These are phyloP conservation scores for Boechera retrofracta DNA, from an alignment of 345 rosid species.

Conservation along the genomic window DNA sequence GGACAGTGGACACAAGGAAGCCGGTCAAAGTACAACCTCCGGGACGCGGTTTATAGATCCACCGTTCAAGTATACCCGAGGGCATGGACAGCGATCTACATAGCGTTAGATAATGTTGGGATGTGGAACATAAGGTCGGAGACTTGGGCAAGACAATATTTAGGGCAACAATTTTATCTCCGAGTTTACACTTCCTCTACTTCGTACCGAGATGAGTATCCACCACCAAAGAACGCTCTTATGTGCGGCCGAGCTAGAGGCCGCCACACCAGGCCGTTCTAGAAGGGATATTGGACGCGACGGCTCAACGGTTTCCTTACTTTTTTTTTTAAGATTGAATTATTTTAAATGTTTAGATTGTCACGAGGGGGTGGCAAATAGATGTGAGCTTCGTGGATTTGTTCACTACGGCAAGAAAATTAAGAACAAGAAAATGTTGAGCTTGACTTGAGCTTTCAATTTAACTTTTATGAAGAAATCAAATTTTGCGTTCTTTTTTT, in stretches of 20 bases:
- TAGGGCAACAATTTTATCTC: conserved; percentile 89
- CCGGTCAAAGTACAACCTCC: conserved; percentile 69
- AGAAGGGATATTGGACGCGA: conserved; percentile 21
- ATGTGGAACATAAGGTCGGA: conserved; percentile 98
- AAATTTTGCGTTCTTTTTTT: conserved; percentile 20
- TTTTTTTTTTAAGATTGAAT: neutral
- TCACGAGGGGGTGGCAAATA: conserved; percentile 66
- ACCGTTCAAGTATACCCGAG: conserved; percentile 88
- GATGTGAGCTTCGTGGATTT: conserved; percentile 30
- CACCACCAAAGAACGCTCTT: conserved; percentile 85
- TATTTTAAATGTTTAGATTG: conserved; percentile 36
- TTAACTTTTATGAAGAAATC: conserved; percentile 1
- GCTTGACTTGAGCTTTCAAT: conserved; percentile 38
- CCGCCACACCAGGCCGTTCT: conserved; percentile 70
- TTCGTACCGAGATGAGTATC: conserved; percentile 79
- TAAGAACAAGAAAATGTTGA: conserved; percentile 14
- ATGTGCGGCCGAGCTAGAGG: conserved; percentile 85
- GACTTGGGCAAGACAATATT: conserved; percentile 87
- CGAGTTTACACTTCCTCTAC: conserved; percentile 73
- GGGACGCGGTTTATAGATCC: conserved; percentile 79
- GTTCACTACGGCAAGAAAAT: conserved; percentile 34
- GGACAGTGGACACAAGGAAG: conserved; percentile 88
- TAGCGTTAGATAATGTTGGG: conserved; percentile 92
- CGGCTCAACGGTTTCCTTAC: neutral
- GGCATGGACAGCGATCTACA: conserved; percentile 86